A percentile compares a stretch with the other conserved stretches of the same genome.
Conservation (phyloP, 805 yeast genomes). For the Blastobotrys peoriensis region DNA sequence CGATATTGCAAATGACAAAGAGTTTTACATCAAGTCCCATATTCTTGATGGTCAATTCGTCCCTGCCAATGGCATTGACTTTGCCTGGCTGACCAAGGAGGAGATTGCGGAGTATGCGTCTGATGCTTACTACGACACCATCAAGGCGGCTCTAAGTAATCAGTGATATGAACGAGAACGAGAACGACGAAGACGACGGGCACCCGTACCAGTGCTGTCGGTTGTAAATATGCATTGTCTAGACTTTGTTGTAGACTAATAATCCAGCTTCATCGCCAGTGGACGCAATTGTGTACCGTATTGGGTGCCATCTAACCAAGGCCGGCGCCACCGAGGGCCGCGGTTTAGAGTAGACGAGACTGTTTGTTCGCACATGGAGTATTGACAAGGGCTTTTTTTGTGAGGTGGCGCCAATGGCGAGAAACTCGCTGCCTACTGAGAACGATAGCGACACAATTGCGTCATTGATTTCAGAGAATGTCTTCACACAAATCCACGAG, state of each 20-base stretch:
- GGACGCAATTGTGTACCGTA: constrained; percentile 23
- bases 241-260: constrained; percentile 9
- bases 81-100: constrained; percentile 78
- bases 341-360: constrained; percentile 1
- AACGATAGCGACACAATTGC: constrained; percentile 37
- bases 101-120: constrained; percentile 57
- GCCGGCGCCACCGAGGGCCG: constrained; percentile 21
- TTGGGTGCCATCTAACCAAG: constrained; percentile 28
- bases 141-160: constrained; percentile 28
- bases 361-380: constrained; percentile 27
- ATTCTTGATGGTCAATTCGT: constrained; percentile 78
- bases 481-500: constrained; percentile 35
- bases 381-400: constrained; percentile 35
- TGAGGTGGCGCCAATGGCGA: constrained; percentile 42
- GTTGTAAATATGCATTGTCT: background rate
- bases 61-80: constrained; percentile 40
- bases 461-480: constrained; percentile 33
- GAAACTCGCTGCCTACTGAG: constrained; percentile 41
- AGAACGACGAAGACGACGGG: too few species aligned
- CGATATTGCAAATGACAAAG: constrained; percentile 35
- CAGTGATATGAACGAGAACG: too few species aligned
- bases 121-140: constrained; percentile 48
- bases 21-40: constrained; percentile 79
- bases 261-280: constrained; percentile 25
- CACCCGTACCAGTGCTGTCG: constrained; percentile 13